phyloP scores from a whole-genome alignment of 371 early-diverging fungal genomes.

The Dipsacomyces acuminosporus region DNA sequence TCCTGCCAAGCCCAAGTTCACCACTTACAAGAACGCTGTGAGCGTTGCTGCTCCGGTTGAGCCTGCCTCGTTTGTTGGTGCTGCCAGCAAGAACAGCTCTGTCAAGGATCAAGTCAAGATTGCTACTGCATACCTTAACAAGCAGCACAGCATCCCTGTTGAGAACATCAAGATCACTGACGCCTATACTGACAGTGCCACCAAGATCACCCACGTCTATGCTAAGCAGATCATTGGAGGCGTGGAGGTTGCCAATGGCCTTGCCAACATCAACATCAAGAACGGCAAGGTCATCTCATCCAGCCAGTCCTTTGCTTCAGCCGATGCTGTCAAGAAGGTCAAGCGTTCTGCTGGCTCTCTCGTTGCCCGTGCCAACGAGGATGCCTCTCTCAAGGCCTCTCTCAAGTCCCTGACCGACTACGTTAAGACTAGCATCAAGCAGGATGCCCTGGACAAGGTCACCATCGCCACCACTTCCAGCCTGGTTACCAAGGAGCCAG shows the following conservation, averaged over 20 bases:
- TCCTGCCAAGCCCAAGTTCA: constrained; percentile 2
- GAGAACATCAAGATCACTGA: constrained; percentile 9
- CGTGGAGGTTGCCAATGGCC: constrained; percentile 71
- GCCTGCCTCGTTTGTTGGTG: not conserved
- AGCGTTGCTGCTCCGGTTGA: not conserved
- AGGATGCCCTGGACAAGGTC: not conserved
- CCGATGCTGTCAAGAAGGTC: not conserved
- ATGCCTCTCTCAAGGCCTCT: constrained; percentile 1
- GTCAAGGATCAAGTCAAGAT: not conserved
- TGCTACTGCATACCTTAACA: constrained; percentile 4
- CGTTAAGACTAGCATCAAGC: constrained; percentile 2
- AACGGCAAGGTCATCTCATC: constrained; percentile 63
- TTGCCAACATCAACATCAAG: constrained; percentile 78
- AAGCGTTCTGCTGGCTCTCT: not conserved
- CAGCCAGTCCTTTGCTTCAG: constrained; percentile 61
- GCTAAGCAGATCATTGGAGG: constrained; percentile 64
- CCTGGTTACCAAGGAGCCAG: constrained; percentile 10
- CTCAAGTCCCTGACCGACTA: constrained; percentile 8
- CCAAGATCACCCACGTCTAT: constrained; percentile 77
- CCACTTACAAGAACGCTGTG: constrained; percentile 13
- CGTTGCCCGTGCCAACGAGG: constrained; percentile 1
- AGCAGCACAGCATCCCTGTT: constrained; percentile 1
- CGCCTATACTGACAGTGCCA: too few species aligned
- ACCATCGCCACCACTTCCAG: constrained; percentile 4
- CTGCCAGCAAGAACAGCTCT: not conserved